Percentiles rank a stretch among this genome's conserved stretches.
These are phyloP conservation scores for Saprolegnia diclina DNA, from an alignment of 352 stramenopile species.

Conservation along the genomic window DNA sequence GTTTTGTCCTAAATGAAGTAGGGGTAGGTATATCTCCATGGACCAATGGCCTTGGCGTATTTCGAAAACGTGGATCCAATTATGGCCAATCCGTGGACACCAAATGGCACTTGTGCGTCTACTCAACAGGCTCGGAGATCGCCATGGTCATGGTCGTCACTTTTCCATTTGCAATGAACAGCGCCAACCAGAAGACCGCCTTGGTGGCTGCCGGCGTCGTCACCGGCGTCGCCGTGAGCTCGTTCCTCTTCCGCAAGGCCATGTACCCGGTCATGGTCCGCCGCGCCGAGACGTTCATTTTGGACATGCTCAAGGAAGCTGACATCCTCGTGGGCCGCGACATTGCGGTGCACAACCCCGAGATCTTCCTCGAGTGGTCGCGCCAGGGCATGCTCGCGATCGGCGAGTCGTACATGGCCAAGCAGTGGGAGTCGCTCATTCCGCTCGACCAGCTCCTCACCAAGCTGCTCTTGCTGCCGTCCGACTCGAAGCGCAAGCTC, in stretches of 20 bases:
- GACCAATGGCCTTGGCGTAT: conserved; percentile 1
- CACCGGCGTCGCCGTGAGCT: conserved; percentile 55
- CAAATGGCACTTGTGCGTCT: not conserved
- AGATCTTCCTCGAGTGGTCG: conserved; percentile 84
- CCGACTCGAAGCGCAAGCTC: conserved; percentile 72
- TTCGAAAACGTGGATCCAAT: not conserved
- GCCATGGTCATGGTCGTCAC: not conserved
- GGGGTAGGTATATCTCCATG: not conserved
- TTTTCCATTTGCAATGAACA: conserved; percentile 20
- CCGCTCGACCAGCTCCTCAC: conserved; percentile 73
- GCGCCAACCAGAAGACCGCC: conserved; percentile 36
- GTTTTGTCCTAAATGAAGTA: conserved; percentile 3
- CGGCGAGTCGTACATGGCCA: conserved; percentile 84
- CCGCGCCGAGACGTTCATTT: conserved; percentile 72
- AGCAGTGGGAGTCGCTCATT: conserved; percentile 80
- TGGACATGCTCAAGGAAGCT: conserved; percentile 68
- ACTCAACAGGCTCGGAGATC: not conserved
- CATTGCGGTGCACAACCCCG: conserved; percentile 73
- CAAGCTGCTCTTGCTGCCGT: conserved; percentile 56
- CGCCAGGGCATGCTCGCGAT: conserved; percentile 80
- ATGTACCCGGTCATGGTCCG: conserved; percentile 64
- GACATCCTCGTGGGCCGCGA: conserved; percentile 77
- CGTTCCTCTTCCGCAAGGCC: conserved; percentile 53
- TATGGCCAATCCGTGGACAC: not conserved
- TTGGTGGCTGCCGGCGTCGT: conserved; percentile 60